A percentile compares a stretch with the other conserved stretches of the same genome.
Evolutionary conservation across 257 asterid species (phyloP).

Genomic region (Solanum appendiculatum): DNA sequence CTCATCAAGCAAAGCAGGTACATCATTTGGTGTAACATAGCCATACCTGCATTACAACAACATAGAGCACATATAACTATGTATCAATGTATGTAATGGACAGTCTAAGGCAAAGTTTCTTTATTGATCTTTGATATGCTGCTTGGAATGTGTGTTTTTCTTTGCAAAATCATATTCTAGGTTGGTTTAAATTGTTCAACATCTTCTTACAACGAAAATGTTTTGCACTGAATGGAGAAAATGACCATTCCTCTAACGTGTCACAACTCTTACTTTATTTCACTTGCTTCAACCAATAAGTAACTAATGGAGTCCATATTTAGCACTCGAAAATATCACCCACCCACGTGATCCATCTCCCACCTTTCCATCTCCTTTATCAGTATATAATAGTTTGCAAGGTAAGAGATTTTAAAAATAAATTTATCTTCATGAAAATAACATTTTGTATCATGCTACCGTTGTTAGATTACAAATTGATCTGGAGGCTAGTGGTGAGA

Average conservation of each 20-base stretch:
- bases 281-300: background rate
- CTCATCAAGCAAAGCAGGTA: constrained; percentile 64
- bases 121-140: background rate
- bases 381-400: background rate
- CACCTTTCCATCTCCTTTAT: background rate
- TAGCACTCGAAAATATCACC: background rate
- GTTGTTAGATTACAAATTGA: background rate
- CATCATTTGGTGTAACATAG: constrained; percentile 88
- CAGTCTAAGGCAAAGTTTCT: background rate
- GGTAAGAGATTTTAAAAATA: background rate
- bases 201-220: background rate
- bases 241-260: background rate
- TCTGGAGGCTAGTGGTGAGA: background rate
- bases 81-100: background rate
- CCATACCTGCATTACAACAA: constrained; percentile 72
- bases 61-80: background rate
- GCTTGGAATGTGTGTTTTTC: background rate
- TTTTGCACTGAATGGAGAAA: background rate
- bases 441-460: background rate
- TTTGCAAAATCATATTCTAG: background rate
- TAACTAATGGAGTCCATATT: background rate
- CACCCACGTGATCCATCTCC: background rate
- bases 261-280: background rate
- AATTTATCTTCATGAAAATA: background rate
- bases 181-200: background rate